Evolutionary conservation across 768 basidiomycete species (phyloP), one percentile per base, ranked within the genome.

Genomic region (Trichaptum fuscoviolaceum): DNA sequence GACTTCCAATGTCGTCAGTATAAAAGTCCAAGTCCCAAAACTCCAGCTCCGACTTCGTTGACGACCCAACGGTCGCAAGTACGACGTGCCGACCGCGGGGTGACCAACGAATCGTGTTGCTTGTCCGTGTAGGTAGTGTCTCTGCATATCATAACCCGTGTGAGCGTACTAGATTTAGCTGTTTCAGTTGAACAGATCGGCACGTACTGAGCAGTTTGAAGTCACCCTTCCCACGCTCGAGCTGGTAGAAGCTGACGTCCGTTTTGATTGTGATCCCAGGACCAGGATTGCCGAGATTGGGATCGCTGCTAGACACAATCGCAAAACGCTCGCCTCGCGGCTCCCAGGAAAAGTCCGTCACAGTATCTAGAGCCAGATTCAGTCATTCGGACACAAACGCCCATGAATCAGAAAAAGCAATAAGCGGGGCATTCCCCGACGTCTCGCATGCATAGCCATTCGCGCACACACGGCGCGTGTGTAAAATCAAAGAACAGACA

Each of bases 1-100:
- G 77, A 15, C 83, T 82, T 10, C 73, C 74, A 65, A 87, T 84
- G 66, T 92, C 91, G 30, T 85, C 82, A 27, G 77, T 78, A 69
- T 85, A 89, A 75, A 97, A 96, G 80, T 99, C 97, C 58, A 98
- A 83, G 77, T 99, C 97, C 95, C 93, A 99, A 79, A 99, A 99
- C 75, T 99, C 96, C 30, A 99, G 84, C 77, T 98, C 97, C 9
- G 94, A 99, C 80, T 99, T 99, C 72, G 85, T 88, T 12, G 93
- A 91, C 9, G 93, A 96, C 27, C 96, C 97, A 66, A 99, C 92
- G 57, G 96, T 99, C 25, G 96, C 96, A 67, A 99, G 86, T 64
- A 97, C 92, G 67, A 96, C 92, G 79, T 98, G 95, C 58, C 96
- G 90, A 64, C 97, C 97, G 64, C 92, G 89, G 52, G 97, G 96